These are phyloP conservation scores for Blastobotrys illinoisensis DNA, from an alignment of 1,139 yeast species.

Conservation along the genomic window DNA sequence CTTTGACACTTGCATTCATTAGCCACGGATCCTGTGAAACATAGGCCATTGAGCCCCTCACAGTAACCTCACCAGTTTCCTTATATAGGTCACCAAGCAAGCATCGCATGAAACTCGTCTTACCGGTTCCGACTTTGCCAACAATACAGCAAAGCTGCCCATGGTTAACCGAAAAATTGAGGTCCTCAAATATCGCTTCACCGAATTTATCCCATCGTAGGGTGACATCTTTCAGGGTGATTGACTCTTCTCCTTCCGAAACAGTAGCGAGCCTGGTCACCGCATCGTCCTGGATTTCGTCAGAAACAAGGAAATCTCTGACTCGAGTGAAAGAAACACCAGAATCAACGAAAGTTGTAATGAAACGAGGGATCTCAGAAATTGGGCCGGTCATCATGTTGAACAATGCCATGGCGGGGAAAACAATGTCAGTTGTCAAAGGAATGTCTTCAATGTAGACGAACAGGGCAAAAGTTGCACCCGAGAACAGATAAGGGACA, in stretches of 20 bases:
- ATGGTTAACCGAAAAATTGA: conserved; percentile 59
- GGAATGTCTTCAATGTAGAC: conserved; percentile 43
- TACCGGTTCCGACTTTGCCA: conserved; percentile 92
- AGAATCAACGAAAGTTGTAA: conserved; percentile 49
- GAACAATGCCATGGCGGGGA: conserved; percentile 63
- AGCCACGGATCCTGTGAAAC: conserved; percentile 94
- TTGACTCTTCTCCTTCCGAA: conserved; percentile 34
- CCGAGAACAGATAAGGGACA: conserved; percentile 61
- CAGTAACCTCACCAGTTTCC: conserved; percentile 64
- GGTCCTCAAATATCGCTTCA: conserved; percentile 10
- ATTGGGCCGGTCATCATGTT: conserved; percentile 57
- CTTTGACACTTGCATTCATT: conserved; percentile 88
- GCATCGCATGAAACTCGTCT: conserved; percentile 80
- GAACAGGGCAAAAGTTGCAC: conserved; percentile 54
- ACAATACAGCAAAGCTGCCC: conserved; percentile 85
- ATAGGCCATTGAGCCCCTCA: conserved; percentile 80
- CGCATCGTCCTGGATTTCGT: conserved; percentile 45
- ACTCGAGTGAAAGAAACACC: conserved; percentile 58
- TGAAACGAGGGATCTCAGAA: conserved; percentile 40
- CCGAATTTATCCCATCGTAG: conserved; percentile 40
- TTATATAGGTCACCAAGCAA: conserved; percentile 81
- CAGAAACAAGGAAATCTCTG: conserved; percentile 44
- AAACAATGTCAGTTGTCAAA: conserved; percentile 65
- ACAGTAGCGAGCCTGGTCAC: conserved; percentile 35
- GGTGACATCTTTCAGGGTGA: conserved; percentile 41